phyloP scores from a whole-genome alignment of 495 filamentous ascomycete genomes.

The Aspergillus wentii region DNA sequence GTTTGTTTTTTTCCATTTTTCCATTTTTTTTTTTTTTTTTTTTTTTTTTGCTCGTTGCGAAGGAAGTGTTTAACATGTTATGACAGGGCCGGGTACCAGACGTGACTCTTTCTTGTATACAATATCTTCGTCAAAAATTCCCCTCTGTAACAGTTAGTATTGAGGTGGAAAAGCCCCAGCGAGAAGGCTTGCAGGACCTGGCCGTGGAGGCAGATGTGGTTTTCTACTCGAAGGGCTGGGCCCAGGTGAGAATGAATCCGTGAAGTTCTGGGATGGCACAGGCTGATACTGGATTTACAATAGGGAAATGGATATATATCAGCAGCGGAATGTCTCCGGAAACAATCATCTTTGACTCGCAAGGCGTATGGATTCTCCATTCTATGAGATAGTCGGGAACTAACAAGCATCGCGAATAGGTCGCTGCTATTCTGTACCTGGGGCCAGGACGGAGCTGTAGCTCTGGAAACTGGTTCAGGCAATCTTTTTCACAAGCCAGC shows the following conservation, averaged over 20 bases:
- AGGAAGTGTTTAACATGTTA: slow-evolving; percentile 6
- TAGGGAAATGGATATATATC: slow-evolving; percentile 45
- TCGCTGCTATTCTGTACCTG: slow-evolving; percentile 61
- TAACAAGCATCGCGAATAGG: no score
- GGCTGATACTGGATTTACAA: neutral
- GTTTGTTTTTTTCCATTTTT: slow-evolving; percentile 9
- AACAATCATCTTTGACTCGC: slow-evolving; percentile 34
- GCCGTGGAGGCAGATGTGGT: slow-evolving; percentile 61
- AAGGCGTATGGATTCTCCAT: slow-evolving; percentile 38
- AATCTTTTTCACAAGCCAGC: slow-evolving; percentile 41
- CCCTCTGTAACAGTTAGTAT: slow-evolving; percentile 55
- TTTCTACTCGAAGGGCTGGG: slow-evolving; percentile 69
- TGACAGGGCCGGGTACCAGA: slow-evolving; percentile 61
- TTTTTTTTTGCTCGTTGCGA: slow-evolving; percentile 4
- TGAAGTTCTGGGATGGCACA: no score
- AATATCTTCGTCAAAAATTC: slow-evolving; percentile 44
- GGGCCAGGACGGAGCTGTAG: slow-evolving; percentile 57
- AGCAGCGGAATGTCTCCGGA: slow-evolving; percentile 43
- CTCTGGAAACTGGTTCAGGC: slow-evolving; percentile 33
- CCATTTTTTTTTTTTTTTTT: neutral
- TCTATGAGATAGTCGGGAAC: slow-evolving; percentile 2
- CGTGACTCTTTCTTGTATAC: slow-evolving; percentile 57
- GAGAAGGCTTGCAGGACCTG: slow-evolving; percentile 55
- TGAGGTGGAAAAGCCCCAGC: slow-evolving; percentile 64
- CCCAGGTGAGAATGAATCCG: slow-evolving; percentile 55